Evolutionary conservation across 2,329 filamentous ascomycete species (phyloP), one percentile per base, ranked within the genome.

Genomic region (Talaromyces verruculosus): DNA sequence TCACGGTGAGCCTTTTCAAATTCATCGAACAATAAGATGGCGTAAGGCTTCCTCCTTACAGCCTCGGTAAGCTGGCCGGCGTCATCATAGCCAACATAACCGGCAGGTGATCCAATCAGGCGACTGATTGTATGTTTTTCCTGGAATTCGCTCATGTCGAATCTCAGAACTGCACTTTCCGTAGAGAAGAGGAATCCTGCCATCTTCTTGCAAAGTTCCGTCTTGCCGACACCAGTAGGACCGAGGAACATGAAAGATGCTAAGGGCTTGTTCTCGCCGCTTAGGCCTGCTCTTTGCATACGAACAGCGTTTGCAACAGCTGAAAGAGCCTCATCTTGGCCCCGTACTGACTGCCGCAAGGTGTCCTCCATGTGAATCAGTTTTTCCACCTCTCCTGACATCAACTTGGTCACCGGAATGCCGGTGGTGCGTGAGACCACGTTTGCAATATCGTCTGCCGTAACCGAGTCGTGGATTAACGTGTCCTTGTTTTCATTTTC

Each of bases 181-280:
- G 92, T 97, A 0, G 91, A 95, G 80, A 98, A 99, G 43, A 99
- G 83, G 81, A 97, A 98, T 66, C 86, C 87, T 1, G 95, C 95
- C 72, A 99, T 89, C 76, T 96, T 94, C 84, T 98, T 98, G 84
- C 93, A 97, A 0, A 98, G 87, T 75, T 98, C 93, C 2, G 95
- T 99, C 82, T 98, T 99, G 65, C 95, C 95, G 19, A 97, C 94
- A 74, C 95, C 95, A 0, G 95, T 98, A 5, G 95, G 95, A 0
- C 95, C 95, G 3, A 98, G 85, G 85, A 98, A 97, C 89, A 98
- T 97, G 82, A 98, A 97, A 0, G 91, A 96, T 0, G 94, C 95
- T 5, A 97, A 84, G 0, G 95, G 95, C 0, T 93, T 86, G 77
- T 97, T 96, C 73, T 97, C 92, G 39, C 93, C 93, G 67, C 91